phyloP scores from a whole-genome alignment of 371 early-diverging fungal species.

The Lichtheimia hyalospora region DNA sequence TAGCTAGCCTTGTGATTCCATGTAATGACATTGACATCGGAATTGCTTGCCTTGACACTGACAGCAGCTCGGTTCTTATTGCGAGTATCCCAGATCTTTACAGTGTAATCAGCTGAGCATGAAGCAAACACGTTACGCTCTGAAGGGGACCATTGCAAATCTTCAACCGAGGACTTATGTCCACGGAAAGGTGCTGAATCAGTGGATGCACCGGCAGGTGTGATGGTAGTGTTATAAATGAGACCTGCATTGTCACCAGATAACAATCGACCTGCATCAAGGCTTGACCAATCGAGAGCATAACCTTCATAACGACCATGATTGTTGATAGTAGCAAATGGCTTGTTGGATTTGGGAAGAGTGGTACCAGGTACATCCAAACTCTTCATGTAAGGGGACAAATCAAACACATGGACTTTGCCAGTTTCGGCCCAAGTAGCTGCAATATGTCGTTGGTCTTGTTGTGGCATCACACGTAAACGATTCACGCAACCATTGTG shows the following conservation, averaged over 20 bases:
- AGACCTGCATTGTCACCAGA: constrained; percentile 83
- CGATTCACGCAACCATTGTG: constrained; percentile 95
- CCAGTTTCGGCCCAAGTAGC: constrained; percentile 96
- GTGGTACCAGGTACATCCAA: constrained; percentile 80
- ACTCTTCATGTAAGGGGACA: constrained; percentile 68
- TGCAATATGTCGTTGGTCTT: constrained; percentile 62
- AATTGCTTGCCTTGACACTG: constrained; percentile 78
- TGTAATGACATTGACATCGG: constrained; percentile 94
- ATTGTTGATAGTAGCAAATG: constrained; percentile 75
- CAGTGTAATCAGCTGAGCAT: constrained; percentile 85
- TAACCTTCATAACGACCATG: constrained; percentile 89
- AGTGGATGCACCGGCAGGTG: constrained; percentile 61
- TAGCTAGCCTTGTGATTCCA: constrained; percentile 88
- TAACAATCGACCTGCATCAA: constrained; percentile 72
- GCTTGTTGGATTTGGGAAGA: constrained; percentile 65
- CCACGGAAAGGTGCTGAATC: constrained; percentile 79
- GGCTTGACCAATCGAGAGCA: constrained; percentile 91
- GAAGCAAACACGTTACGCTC: constrained; percentile 92
- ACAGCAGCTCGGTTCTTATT: constrained; percentile 74
- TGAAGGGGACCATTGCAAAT: constrained; percentile 94
- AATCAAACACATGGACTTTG: constrained; percentile 90
- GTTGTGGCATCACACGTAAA: constrained; percentile 74
- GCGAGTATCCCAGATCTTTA: constrained; percentile 94
- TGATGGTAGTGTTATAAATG: constrained; percentile 79
- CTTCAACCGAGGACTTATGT: constrained; percentile 89